These are phyloP conservation scores for Chlorella sp. DNA, from an alignment of 139 green algal genomes.

Conservation along the genomic window DNA sequence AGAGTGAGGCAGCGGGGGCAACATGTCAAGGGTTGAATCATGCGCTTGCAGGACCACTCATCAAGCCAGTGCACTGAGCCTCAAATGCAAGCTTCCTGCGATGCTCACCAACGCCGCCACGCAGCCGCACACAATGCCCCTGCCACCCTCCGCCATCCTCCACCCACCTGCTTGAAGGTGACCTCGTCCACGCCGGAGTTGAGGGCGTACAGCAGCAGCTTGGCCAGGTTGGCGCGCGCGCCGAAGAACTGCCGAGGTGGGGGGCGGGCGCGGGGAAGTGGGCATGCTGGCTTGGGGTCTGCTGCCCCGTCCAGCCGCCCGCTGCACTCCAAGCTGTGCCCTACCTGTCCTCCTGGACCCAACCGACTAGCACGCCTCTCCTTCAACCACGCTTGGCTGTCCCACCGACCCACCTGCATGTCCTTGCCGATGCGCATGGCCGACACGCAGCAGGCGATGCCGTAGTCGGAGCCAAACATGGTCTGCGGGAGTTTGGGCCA, in stretches of 20 bases:
- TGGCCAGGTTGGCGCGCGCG: conserved; percentile 77
- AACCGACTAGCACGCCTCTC: too few species aligned
- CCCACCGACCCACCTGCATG: conserved; percentile 61
- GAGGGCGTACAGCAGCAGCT: conserved; percentile 78
- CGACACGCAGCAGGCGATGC: conserved; percentile 82
- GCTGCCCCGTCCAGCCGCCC: too few species aligned
- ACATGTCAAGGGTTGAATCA: too few species aligned
- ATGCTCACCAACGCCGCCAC: neutral
- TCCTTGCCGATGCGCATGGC: conserved; percentile 81
- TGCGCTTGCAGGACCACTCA: too few species aligned
- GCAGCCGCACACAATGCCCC: neutral
- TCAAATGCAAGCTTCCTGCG: too few species aligned
- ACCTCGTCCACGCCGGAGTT: conserved; percentile 80
- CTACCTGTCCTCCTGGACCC: too few species aligned
- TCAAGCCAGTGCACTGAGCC: too few species aligned
- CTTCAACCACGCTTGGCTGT: too few species aligned
- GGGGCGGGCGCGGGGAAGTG: neutral
- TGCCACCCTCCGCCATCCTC: too few species aligned
- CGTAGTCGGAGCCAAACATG: conserved; percentile 74
- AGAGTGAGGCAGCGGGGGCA: neutral
- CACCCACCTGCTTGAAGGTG: conserved; percentile 64
- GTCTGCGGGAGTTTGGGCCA: neutral
- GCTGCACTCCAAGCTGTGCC: too few species aligned
- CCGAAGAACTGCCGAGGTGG: conserved; percentile 60
- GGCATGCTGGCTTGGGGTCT: too few species aligned